phyloP scores from a whole-genome alignment of 192 early-diverging fungal species.

The Thoreauomyces humboldtii region DNA sequence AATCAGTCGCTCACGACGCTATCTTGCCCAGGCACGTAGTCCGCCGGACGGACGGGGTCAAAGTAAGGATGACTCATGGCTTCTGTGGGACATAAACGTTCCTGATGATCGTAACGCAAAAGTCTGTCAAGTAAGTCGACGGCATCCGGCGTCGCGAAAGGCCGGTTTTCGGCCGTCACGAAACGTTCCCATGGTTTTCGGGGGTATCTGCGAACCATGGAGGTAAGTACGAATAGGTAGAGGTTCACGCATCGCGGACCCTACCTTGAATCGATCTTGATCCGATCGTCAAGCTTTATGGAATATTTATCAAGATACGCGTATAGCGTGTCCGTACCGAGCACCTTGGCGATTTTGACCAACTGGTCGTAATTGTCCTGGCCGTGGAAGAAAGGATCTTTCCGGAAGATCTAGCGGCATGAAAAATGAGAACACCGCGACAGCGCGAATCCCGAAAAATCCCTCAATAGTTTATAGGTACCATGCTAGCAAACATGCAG shows the following conservation, averaged over 20 bases:
- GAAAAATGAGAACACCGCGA: background rate
- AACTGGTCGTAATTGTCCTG: conserved; percentile 43
- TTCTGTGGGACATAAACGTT: conserved; percentile 80
- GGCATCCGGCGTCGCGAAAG: conserved; percentile 49
- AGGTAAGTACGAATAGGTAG: background rate
- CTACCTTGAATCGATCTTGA: too few species aligned
- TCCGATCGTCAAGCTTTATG: background rate
- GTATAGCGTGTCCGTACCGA: conserved; percentile 4
- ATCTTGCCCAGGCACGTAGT: background rate
- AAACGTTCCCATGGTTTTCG: background rate
- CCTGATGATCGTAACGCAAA: conserved; percentile 91
- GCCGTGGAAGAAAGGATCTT: conserved; percentile 41
- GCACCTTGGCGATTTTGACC: conserved; percentile 26
- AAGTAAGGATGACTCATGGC: conserved; percentile 86
- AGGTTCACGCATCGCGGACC: conserved; percentile 56
- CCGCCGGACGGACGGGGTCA: background rate
- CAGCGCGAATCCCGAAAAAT: background rate
- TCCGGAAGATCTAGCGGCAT: conserved; percentile 31
- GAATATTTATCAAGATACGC: background rate
- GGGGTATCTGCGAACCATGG: background rate
- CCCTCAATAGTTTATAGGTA: background rate
- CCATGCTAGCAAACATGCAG: conserved; percentile 48
- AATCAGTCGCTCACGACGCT: background rate
- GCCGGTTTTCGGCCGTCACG: background rate
- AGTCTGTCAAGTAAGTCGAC: conserved; percentile 88